Evolutionary conservation across 805 yeast species (phyloP), one percentile per base, ranked within the genome.

Genomic region (Yarrowia phangngaensis): DNA sequence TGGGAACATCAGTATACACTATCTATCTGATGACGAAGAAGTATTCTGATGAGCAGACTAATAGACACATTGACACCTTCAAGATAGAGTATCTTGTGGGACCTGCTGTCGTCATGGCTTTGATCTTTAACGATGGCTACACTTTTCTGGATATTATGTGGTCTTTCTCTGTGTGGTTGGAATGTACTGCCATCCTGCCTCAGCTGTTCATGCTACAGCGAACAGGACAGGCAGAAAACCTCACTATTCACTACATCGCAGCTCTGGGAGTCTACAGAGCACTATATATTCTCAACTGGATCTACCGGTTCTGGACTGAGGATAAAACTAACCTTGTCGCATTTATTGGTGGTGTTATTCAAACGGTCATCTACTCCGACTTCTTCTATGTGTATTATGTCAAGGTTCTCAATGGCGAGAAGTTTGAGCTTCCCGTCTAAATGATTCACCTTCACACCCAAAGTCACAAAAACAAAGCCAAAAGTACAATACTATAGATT

Each of bases 91-190:
- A 84, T 60, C 69, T 92, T 52, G 55, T 85, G 4, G 79, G 73
- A 6, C 87, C 83, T 1, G 71, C 88, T 1, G 66, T 70, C 6
- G 62, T 84, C 3, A 58, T 78, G 52, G 74, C 80, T 0, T 65
- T 87, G 33, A 58, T 87, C 5, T 80, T 86, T 68, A 80, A 85
- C 46, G 74, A 77, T 62, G 74, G 76, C 46, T 88, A 79, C 65
- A 67, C 80, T 0, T 30, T 78, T 9, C 53, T 73, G 9, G 95
- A 67, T 55, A 57, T 69, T 22, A 48, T 80, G 24, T 92, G 98
- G 98, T 73, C 92, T 16, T 92, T 88, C 60, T 80, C 90, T 12
- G 68, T 88, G 45, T 92, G 97, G 97, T 73, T 92, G 47, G 98
- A 92, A 66, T 74, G 90, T 33, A 84, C 85, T 24, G 95, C 95